Evolutionary conservation across 371 early-diverging fungal genomes (phyloP), one percentile per base, ranked within the genome.

Genomic region (Funneliformis caledonium): DNA sequence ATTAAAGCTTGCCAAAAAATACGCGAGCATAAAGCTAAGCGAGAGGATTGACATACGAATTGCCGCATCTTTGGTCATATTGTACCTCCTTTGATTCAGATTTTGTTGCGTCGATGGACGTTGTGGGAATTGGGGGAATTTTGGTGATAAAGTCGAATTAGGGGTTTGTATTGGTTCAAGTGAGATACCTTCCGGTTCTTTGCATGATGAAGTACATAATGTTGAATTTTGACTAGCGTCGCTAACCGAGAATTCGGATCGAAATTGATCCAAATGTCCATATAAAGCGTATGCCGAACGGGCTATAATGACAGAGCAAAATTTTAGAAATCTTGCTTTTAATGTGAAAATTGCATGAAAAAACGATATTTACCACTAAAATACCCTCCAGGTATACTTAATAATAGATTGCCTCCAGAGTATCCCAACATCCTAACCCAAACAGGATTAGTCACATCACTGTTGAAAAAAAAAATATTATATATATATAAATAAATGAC

Each of bases 241-340:
- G 7, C 56, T 56, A 1, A 11, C 16, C 7, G 56, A 56, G n/a
- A 56, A 19, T 6, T 56, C 19, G 0, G 60, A 16, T 26, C 26
- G n/a, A 72, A 72, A 45, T 48, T 10, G 72, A n/a, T 43, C 48
- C n/a, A 72, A 22, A 72, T 72, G 72, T 31, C n/a, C 45, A 48
- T 26, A 47, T 72, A 72, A 33, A 42, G 14, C 9, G 45, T 48
- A 48, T 42, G 72, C 72, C 12, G 72, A 33, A 2, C 72, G 72
- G 3, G 42, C 72, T 72, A 42, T 42, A n/a, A 26, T 26, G n/a
- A n/a, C 14, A 22, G 5, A 70, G 14, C 12, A 47, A 26, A 31
- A 22, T 1, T 4, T 31, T 64, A 64, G 42, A 19, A 33, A 22
- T 0, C 4, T 12, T 12, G 14, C 33, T 31, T 10, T 9, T 4